Evolutionary conservation across 2,329 filamentous ascomycete species (phyloP).

Genomic region (Aureobasidium sp.): DNA sequence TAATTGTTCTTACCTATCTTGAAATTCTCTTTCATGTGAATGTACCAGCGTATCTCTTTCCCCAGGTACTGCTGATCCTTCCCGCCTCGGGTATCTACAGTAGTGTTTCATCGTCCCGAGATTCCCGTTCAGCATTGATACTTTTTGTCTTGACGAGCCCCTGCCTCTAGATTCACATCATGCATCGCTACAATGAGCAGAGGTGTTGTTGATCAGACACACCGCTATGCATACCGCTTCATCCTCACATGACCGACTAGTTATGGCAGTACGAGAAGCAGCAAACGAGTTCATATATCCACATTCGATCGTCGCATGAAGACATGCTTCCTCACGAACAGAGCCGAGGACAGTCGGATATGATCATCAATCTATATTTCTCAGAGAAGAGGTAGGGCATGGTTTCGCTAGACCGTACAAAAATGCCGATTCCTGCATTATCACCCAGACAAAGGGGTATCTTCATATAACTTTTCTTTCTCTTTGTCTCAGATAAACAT

Average conservation of each 20-base stretch:
- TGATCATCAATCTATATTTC: not conserved
- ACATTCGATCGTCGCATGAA: not conserved
- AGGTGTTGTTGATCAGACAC: not conserved
- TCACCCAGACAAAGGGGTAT: slow-evolving; percentile 3
- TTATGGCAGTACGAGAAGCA: not conserved
- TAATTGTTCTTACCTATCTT: not conserved
- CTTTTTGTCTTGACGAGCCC: not conserved
- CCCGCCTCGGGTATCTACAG: not conserved
- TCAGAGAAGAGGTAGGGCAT: not conserved
- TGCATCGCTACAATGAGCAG: not conserved
- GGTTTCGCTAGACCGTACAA: not conserved
- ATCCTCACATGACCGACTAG: not conserved
- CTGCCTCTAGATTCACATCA: not conserved
- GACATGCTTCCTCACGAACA: not conserved
- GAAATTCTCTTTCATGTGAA: not conserved
- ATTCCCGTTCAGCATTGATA: not conserved
- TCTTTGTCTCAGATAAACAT: not conserved
- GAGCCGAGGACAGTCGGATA: not conserved
- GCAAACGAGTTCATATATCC: not conserved
- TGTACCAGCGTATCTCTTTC: not conserved
- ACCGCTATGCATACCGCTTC: not conserved
- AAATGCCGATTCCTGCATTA: not conserved
- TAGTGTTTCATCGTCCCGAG: slow-evolving; percentile 7
- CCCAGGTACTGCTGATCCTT: not conserved
- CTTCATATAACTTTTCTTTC: slow-evolving; percentile 6